Percentiles rank a stretch among this genome's conserved stretches.
Evolutionary conservation across 169 alveolate genomes (phyloP).

Genomic region (Neospora caninum): DNA sequence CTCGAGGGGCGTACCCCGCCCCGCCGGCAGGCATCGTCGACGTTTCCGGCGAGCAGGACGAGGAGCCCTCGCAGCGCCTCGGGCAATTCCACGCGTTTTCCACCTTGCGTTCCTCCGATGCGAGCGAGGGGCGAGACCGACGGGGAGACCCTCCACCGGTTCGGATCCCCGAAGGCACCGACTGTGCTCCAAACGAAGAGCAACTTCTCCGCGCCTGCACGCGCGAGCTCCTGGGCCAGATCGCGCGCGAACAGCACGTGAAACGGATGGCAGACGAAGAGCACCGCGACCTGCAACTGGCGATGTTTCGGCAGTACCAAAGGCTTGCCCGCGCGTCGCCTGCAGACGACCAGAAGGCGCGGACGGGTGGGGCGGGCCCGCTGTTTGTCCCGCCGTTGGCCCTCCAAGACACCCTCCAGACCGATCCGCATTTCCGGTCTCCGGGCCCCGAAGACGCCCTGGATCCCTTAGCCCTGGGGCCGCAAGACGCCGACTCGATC

Average conservation of each 20-base stretch:
- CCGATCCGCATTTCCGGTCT: background rate
- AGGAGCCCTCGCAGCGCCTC: background rate
- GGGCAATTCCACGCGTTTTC: background rate
- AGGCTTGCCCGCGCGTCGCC: background rate
- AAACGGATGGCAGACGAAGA: background rate
- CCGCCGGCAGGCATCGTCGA: background rate
- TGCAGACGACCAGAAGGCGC: background rate
- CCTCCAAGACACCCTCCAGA: background rate
- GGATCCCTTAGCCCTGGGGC: background rate
- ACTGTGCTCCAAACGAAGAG: background rate
- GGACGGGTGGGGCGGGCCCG: background rate
- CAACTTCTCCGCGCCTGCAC: background rate
- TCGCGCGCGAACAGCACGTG: slow-evolving; percentile 12
- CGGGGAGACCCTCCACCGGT: background rate
- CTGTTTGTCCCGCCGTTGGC: slow-evolving; percentile 3
- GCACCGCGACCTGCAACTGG: slow-evolving; percentile 11
- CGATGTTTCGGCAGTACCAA: slow-evolving; percentile 2
- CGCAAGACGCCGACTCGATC: background rate
- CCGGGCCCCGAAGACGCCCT: background rate
- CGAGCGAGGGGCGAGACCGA: background rate
- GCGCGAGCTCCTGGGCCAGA: slow-evolving; percentile 5
- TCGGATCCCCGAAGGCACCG: background rate
- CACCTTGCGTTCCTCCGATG: background rate
- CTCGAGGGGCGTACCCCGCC: background rate
- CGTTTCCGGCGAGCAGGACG: background rate